A percentile compares a stretch with the other conserved stretches of the same genome.
These are phyloP conservation scores for Podospora tetraspora DNA, from an alignment of 495 filamentous ascomycete genomes.

Conservation along the genomic window DNA sequence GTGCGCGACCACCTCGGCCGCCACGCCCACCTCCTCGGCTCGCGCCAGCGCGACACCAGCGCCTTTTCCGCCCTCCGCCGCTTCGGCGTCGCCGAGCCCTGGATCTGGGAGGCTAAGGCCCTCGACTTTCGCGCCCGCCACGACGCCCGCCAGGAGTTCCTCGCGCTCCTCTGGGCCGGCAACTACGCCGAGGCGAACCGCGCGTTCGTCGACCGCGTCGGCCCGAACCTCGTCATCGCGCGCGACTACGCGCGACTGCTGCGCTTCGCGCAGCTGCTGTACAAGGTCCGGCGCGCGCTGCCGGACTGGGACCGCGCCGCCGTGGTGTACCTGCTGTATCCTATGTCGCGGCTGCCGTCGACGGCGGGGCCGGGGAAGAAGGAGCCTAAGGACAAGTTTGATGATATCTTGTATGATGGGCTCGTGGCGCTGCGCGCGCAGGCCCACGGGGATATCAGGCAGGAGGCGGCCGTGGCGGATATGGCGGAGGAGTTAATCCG, in stretches of 20 bases:
- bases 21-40: slow-evolving; percentile 52
- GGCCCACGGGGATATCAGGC: slow-evolving; percentile 43
- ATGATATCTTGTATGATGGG: slow-evolving; percentile 57
- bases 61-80: slow-evolving; percentile 35
- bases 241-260: slow-evolving; percentile 61
- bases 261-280: slow-evolving; percentile 49
- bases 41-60: slow-evolving; percentile 10
- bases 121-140: slow-evolving; percentile 66
- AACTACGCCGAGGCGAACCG: slow-evolving; percentile 76
- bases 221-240: slow-evolving; percentile 71
- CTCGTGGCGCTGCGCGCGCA: slow-evolving; percentile 58
- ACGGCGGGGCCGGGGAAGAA: slow-evolving; percentile 22
- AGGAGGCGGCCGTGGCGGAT: slow-evolving; percentile 66
- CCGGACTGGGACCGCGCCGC: slow-evolving; percentile 70
- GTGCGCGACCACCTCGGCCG: slow-evolving; percentile 66
- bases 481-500: slow-evolving; percentile 55
- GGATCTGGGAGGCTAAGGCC: slow-evolving; percentile 87
- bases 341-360: slow-evolving; percentile 50
- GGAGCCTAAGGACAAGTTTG: slow-evolving; percentile 36
- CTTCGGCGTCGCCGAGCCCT: slow-evolving; percentile 62
- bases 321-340: slow-evolving; percentile 75
- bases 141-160: slow-evolving; percentile 58
- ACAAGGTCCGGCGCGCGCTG: slow-evolving; percentile 51
- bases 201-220: slow-evolving; percentile 72
- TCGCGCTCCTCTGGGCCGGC: slow-evolving; percentile 68